Base-by-base conservation (phyloP, 2,329 filamentous ascomycete species). In the Arthrobotrys megalospora region DNA sequence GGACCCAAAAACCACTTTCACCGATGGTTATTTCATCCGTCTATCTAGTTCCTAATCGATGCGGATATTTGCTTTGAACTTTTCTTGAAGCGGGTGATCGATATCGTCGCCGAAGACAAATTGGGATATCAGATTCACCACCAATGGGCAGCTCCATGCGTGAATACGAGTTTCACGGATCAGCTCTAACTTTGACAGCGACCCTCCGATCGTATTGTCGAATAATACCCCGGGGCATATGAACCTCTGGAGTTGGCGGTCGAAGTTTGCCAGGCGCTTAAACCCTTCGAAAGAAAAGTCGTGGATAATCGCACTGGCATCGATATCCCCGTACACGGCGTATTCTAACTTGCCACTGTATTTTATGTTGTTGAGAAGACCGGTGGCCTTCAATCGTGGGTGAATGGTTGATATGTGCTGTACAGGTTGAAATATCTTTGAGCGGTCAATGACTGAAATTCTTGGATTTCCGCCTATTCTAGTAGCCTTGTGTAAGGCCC, bases 341-440 rank as follows among this genome's bases (percentile, higher is more conserved):
- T 63, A 78, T 16, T 78, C 75, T 6, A 67, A 62, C 8, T 19
- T 28, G 2, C 75, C 75, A 3, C 16, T 12, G 19, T 78, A 78
- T n/a, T 16, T 10, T 12, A 64, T 64, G 0, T 38, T 32, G 5
- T 48, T 10, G 0, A 78, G 21, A 0, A 62, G 5, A 14, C 67
- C 53, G 1, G 32, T 48, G 0, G 12, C 24, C 24, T 43, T 32
- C 6, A 77, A 19, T 28, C 66, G 24, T 1, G 1, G 36, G 6
- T 45, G 48, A 2, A 67, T 21, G 0, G 19, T 8, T 0, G 7
- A n/a, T 0, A 71, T 3, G 11, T 72, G 45, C 6, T 63, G 34
- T 0, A 58, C 7, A 3, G 43, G 62, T 3, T 66, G 62, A 0
- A 1, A 0, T 0, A 78, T 41, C 16, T 68, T 72, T 2, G 53